Percentiles rank a stretch among this genome's conserved stretches.
Evolutionary conservation across 176 grass and related monocot species (phyloP).

Genomic region (Typha latifolia): DNA sequence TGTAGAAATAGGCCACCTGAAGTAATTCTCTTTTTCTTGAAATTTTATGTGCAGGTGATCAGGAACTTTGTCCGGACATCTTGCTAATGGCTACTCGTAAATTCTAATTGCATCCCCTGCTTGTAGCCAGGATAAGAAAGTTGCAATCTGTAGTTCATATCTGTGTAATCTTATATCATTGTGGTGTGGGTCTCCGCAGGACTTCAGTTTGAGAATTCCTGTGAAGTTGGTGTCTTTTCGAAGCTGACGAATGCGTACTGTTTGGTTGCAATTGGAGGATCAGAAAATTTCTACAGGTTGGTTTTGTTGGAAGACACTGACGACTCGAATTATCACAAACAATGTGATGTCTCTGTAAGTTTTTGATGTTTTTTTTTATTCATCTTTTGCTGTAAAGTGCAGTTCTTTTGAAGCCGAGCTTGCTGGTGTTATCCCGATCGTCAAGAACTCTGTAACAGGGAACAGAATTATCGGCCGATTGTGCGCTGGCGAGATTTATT

Average conservation of each 20-base stretch:
- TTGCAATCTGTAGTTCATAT: no score
- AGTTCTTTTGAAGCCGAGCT: constrained; percentile 91
- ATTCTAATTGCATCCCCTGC: no score
- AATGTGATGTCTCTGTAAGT: background rate
- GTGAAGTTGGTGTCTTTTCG: constrained; percentile 87
- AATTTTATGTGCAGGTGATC: no score
- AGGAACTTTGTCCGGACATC: no score
- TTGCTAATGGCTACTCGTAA: no score
- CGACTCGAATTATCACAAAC: background rate
- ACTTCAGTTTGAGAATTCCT: constrained; percentile 90
- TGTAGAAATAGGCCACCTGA: no score
- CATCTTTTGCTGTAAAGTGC: background rate
- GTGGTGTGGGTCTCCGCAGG: constrained; percentile 25
- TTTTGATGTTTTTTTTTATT: background rate
- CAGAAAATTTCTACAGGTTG: constrained; percentile 97
- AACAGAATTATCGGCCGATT: constrained; percentile 77
- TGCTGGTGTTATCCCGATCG: constrained; percentile 72
- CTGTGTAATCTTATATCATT: no score
- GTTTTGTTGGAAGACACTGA: background rate
- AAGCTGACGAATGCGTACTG: constrained; percentile 96
- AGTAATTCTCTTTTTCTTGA: no score
- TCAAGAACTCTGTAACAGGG: constrained; percentile 85
- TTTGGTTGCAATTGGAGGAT: constrained; percentile 90
- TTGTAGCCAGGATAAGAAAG: no score
- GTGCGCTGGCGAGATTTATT: constrained; percentile 57